Conservation (phyloP, 345 rosid species). For the Anastatica hierochuntica region DNA sequence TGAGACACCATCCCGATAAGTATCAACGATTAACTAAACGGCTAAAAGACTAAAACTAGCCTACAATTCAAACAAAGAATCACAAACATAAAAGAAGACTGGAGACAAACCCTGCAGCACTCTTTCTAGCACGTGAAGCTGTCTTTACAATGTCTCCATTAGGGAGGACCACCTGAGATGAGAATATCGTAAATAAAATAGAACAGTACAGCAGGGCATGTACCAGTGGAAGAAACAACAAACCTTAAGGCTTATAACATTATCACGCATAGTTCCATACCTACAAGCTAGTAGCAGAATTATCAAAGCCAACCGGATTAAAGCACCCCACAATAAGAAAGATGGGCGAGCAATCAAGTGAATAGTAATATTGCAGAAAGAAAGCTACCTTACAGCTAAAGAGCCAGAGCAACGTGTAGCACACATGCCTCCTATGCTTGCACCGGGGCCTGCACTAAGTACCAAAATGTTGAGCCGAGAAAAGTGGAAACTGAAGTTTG, state of each 20-base stretch:
- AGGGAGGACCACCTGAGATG: constrained; percentile 70
- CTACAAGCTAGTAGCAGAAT: constrained; percentile 55
- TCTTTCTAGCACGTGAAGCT: constrained; percentile 95
- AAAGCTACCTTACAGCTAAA: constrained; percentile 87
- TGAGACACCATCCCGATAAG: constrained; percentile 18
- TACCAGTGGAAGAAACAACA: constrained; percentile 16
- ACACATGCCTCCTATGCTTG: constrained; percentile 93
- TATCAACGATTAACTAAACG: neutral
- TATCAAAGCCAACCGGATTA: no score
- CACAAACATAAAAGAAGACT: constrained; percentile 11
- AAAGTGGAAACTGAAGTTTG: neutral
- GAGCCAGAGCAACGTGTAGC: constrained; percentile 98
- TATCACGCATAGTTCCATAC: constrained; percentile 96
- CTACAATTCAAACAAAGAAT: neutral
- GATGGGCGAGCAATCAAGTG: neutral
- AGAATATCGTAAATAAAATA: constrained; percentile 20
- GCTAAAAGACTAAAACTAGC: no score
- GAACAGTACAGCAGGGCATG: constrained; percentile 3
- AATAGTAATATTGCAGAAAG: constrained; percentile 3
- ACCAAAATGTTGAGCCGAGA: no score
- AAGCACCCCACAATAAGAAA: no score
- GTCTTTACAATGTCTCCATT: constrained; percentile 91
- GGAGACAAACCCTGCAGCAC: constrained; percentile 83
- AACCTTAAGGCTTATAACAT: constrained; percentile 90
- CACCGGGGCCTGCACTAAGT: constrained; percentile 77